These are phyloP conservation scores for Phlegmacium glaucopus DNA, from an alignment of 768 basidiomycete species.

Conservation along the genomic window DNA sequence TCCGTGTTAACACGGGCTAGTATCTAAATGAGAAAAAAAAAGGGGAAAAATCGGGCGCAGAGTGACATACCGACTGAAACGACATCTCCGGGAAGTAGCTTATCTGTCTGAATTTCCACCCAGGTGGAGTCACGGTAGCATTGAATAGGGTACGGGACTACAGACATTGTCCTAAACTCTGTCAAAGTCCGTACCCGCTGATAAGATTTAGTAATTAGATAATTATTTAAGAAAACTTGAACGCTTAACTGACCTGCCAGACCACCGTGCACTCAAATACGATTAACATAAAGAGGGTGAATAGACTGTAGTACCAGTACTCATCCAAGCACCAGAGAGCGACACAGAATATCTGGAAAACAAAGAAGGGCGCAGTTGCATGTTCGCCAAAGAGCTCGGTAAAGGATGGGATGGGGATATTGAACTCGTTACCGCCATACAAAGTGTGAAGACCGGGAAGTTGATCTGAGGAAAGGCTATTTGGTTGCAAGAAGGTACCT, in stretches of 20 bases:
- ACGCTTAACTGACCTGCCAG: slow-evolving; percentile 72
- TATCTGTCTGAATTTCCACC: slow-evolving; percentile 77
- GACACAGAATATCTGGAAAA: slow-evolving; percentile 98
- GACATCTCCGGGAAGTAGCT: slow-evolving; percentile 88
- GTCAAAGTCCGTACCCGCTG: slow-evolving; percentile 91
- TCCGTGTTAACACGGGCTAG: slow-evolving; percentile 70
- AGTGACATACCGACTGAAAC: slow-evolving; percentile 63
- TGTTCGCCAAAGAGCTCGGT: slow-evolving; percentile 91
- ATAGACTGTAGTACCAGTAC: slow-evolving; percentile 98
- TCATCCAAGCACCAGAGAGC: slow-evolving; percentile 97
- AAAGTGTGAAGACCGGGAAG: slow-evolving; percentile 54
- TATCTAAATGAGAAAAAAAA: slow-evolving; percentile 6
- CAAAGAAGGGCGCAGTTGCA: slow-evolving; percentile 98
- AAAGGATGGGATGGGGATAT: slow-evolving; percentile 96
- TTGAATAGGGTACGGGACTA: slow-evolving; percentile 85
- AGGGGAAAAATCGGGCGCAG: background rate
- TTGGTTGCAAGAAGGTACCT: slow-evolving; percentile 56
- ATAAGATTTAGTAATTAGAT: background rate
- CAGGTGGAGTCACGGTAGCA: slow-evolving; percentile 80
- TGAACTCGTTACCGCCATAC: slow-evolving; percentile 93
- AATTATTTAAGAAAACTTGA: background rate
- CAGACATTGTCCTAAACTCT: slow-evolving; percentile 96
- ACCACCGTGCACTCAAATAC: slow-evolving; percentile 99
- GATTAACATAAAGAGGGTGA: slow-evolving; percentile 97
- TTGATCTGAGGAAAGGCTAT: slow-evolving; percentile 46